Conservation (phyloP, 2,329 filamentous ascomycete genomes). For the Exutisphaerella laricina region DNA sequence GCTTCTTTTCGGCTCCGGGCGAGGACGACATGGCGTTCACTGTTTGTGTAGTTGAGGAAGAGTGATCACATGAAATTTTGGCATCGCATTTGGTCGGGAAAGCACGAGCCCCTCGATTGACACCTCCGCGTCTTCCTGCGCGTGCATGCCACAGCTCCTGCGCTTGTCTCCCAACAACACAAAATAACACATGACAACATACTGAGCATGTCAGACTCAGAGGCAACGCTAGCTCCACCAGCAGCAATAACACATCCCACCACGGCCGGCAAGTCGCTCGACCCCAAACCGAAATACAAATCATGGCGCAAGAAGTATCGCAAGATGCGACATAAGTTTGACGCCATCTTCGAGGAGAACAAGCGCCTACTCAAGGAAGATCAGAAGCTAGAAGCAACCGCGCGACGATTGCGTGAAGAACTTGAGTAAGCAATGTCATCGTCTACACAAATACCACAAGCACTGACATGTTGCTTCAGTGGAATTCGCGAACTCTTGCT, state of each 20-base stretch:
- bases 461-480: conserved; percentile 44
- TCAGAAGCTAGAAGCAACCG: conserved; percentile 71
- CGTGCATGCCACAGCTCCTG: neutral
- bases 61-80: conserved; percentile 8
- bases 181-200: neutral
- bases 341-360: conserved; percentile 70
- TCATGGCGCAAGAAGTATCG: conserved; percentile 74
- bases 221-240: conserved; percentile 19
- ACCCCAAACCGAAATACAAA: conserved; percentile 30
- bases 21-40: conserved; percentile 14
- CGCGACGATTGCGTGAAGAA: conserved; percentile 78
- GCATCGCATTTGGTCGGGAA: neutral
- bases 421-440: conserved; percentile 65
- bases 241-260: conserved; percentile 13
- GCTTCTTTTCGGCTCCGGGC: conserved; percentile 46
- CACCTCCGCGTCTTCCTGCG: neutral
- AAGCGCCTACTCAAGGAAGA: conserved; percentile 78
- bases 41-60: neutral
- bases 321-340: conserved; percentile 77
- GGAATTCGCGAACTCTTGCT: conserved; percentile 83
- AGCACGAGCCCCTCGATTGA: neutral
- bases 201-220: conserved; percentile 30
- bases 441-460: neutral
- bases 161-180: no score
- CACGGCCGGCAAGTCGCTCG: conserved; percentile 23